Conservation (phyloP, 2,329 filamentous ascomycete species). For the Scortechinia acanthostroma region DNA sequence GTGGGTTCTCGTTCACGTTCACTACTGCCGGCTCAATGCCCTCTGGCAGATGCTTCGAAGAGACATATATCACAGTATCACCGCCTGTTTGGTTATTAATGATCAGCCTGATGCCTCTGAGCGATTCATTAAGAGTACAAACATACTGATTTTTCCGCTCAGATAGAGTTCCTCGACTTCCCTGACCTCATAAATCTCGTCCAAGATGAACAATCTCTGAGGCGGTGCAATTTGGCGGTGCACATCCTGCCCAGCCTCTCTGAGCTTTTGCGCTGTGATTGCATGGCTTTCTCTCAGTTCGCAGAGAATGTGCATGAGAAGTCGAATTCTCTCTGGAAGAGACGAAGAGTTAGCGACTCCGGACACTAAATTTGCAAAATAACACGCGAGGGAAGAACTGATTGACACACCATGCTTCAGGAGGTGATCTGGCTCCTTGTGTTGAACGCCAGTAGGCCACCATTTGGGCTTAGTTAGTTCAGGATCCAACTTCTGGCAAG, state of each 20-base stretch:
- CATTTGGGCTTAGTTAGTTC: constrained; percentile 21
- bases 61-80: not conserved
- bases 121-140: not conserved
- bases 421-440: constrained; percentile 21
- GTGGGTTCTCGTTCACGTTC: no score
- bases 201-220: constrained; percentile 16
- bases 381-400: not conserved
- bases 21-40: no score
- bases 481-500: constrained; percentile 17
- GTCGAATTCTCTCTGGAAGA: constrained; percentile 13
- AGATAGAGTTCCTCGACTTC: constrained; percentile 19
- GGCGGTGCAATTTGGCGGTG: constrained; percentile 17
- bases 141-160: constrained; percentile 16
- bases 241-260: constrained; percentile 20
- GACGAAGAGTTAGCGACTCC: constrained; percentile 5
- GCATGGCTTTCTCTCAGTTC: constrained; percentile 19
- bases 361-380: not conserved
- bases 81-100: not conserved
- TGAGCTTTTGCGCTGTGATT: constrained; percentile 18
- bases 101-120: not conserved
- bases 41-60: not conserved
- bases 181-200: constrained; percentile 22
- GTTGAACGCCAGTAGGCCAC: constrained; percentile 20
- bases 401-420: constrained; percentile 15
- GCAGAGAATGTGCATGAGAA: constrained; percentile 21